Percentiles rank a stretch among this genome's conserved stretches.
Conservation (phyloP, 345 rosid species). For the Cardamine chenopodiifolia region DNA sequence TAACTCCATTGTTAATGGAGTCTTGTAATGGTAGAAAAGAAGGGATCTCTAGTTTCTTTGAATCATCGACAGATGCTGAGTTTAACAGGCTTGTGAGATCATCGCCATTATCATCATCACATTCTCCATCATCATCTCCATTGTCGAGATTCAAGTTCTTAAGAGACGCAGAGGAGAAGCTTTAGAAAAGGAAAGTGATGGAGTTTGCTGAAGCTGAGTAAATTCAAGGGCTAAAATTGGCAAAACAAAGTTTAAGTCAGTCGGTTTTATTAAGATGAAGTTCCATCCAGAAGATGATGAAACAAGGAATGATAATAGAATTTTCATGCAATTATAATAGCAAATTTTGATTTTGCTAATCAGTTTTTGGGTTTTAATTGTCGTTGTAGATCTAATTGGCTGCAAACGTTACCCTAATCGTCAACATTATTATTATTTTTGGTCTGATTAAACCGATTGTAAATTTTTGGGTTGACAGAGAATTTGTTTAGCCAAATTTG, state of each 20-base stretch:
- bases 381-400: background rate
- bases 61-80: constrained; percentile 75
- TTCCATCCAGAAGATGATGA: constrained; percentile 18
- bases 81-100: constrained; percentile 60
- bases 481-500: constrained; percentile 16
- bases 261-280: background rate
- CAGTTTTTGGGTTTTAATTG: background rate
- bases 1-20: constrained; percentile 58
- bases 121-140: constrained; percentile 86
- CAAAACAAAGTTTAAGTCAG: background rate
- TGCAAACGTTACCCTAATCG: background rate
- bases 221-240: constrained; percentile 14
- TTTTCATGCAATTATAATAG: background rate
- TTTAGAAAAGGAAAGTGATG: constrained; percentile 46
- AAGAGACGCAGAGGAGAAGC: constrained; percentile 94
- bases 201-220: constrained; percentile 46
- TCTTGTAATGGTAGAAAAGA: constrained; percentile 40
- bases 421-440: background rate
- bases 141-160: constrained; percentile 91
- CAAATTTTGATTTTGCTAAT: background rate
- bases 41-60: constrained; percentile 59
- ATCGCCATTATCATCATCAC: constrained; percentile 79
- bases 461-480: constrained; percentile 20
- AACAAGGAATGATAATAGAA: background rate
- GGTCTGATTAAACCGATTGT: constrained; percentile 23